These are phyloP conservation scores for Rosa lucieae DNA, from an alignment of 306 rosid genomes.

Conservation along the genomic window DNA sequence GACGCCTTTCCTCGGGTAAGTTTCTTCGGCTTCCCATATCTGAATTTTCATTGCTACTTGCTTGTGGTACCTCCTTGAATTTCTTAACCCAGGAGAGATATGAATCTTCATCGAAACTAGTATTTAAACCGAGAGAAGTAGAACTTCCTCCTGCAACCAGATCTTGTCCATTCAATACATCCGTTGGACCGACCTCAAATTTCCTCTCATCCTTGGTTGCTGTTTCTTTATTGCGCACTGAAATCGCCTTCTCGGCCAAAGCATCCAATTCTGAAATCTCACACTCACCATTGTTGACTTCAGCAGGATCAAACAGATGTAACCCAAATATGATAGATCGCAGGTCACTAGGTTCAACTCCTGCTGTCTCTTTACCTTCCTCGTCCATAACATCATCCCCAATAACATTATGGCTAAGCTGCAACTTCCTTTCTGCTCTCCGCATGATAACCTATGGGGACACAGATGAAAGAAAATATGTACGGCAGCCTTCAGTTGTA, in stretches of 20 bases:
- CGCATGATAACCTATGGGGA: conserved; percentile 75
- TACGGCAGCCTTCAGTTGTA: conserved; percentile 15
- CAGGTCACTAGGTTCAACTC: conserved; percentile 61
- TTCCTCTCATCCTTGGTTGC: conserved; percentile 54
- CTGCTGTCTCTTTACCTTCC: conserved; percentile 44
- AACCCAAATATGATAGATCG: conserved; percentile 82
- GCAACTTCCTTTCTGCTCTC: conserved; percentile 86
- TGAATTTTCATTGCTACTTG: conserved; percentile 36
- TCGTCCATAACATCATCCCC: conserved; percentile 58
- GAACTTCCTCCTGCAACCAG: conserved; percentile 37
- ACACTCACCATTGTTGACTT: conserved; percentile 42
- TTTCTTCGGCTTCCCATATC: conserved; percentile 47
- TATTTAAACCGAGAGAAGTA: conserved; percentile 39
- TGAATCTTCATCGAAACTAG: conserved; percentile 69
- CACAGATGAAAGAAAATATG: conserved; percentile 24
- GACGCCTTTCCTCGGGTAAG: conserved; percentile 44
- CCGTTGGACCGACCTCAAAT: conserved; percentile 62
- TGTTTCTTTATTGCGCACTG: conserved; percentile 46
- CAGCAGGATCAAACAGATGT: conserved; percentile 58
- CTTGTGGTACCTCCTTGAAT: conserved; percentile 66
- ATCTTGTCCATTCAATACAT: conserved; percentile 38
- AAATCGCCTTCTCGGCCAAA: conserved; percentile 71
- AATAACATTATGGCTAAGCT: conserved; percentile 71
- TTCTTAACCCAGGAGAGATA: conserved; percentile 89
- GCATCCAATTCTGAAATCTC: conserved; percentile 52